These are phyloP conservation scores for Phaeosphaeriaceae sp. DNA, from an alignment of 2,329 filamentous ascomycete genomes.

Conservation along the genomic window DNA sequence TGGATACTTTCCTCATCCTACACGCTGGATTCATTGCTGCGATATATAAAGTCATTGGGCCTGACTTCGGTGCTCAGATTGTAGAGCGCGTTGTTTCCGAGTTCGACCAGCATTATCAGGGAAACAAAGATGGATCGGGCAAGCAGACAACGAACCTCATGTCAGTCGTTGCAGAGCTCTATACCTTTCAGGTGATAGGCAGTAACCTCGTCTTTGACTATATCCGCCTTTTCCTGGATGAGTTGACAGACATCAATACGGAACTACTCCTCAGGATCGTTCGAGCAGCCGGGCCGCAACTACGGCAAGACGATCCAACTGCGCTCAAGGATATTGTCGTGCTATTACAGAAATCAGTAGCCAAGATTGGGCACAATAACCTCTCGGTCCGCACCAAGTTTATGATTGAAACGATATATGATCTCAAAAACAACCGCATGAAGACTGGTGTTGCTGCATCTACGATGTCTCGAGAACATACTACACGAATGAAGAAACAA, in stretches of 20 bases:
- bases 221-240: conserved; percentile 75
- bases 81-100: conserved; percentile 78
- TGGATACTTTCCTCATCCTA: conserved; percentile 89
- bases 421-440: conserved; percentile 91
- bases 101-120: conserved; percentile 71
- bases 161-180: conserved; percentile 83
- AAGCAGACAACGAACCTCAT: conserved; percentile 78
- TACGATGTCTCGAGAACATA: conserved; percentile 78
- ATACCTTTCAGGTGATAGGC: conserved; percentile 88
- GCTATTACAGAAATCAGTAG: conserved; percentile 75
- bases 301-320: conserved; percentile 87
- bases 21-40: conserved; percentile 89
- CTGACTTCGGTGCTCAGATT: conserved; percentile 87
- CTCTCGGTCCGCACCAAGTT: conserved; percentile 90
- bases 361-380: conserved; percentile 70
- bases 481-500: conserved; percentile 86
- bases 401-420: conserved; percentile 96
- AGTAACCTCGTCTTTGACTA: conserved; percentile 90
- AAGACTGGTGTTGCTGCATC: conserved; percentile 77
- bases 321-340: conserved; percentile 88
- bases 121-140: conserved; percentile 44
- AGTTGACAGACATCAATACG: conserved; percentile 84
- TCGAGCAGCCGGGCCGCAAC: conserved; percentile 76
- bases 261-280: conserved; percentile 87
- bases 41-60: conserved; percentile 84